These are phyloP conservation scores for Fusarium continuum DNA, from an alignment of 2,329 filamentous ascomycete genomes.

Conservation along the genomic window DNA sequence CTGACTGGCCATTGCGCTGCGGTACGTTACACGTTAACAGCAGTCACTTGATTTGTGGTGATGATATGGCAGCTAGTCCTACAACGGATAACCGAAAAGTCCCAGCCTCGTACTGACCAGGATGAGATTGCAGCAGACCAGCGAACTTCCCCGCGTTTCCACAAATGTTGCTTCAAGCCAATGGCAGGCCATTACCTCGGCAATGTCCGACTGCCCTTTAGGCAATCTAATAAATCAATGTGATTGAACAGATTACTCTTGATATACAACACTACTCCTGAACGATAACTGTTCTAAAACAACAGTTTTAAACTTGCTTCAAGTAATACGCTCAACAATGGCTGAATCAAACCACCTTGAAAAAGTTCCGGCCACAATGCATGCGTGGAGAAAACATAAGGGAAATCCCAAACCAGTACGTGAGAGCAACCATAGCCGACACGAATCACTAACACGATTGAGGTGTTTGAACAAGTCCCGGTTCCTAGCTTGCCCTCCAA, in stretches of 20 bases:
- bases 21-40: neutral
- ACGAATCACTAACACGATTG: accelerated
- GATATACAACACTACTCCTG: neutral
- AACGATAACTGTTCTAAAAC: neutral
- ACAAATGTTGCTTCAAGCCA: neutral
- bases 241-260: neutral
- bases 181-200: neutral
- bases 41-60: neutral
- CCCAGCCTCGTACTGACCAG: neutral
- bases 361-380: constrained; percentile 40
- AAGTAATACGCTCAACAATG: neutral
- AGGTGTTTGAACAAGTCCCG: constrained; percentile 18
- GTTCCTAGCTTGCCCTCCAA: neutral
- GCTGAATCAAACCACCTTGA: neutral
- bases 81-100: constrained; percentile 4
- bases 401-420: constrained; percentile 39
- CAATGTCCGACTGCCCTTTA: neutral
- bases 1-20: neutral
- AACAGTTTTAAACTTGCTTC: neutral
- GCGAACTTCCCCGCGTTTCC: neutral
- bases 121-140: neutral
- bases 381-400: constrained; percentile 49
- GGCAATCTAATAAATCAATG: neutral
- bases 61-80: neutral
- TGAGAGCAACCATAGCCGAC: accelerated